Evolutionary conservation across 352 stramenopile species (phyloP).

Genomic region (Pythium scleroteichum): DNA sequence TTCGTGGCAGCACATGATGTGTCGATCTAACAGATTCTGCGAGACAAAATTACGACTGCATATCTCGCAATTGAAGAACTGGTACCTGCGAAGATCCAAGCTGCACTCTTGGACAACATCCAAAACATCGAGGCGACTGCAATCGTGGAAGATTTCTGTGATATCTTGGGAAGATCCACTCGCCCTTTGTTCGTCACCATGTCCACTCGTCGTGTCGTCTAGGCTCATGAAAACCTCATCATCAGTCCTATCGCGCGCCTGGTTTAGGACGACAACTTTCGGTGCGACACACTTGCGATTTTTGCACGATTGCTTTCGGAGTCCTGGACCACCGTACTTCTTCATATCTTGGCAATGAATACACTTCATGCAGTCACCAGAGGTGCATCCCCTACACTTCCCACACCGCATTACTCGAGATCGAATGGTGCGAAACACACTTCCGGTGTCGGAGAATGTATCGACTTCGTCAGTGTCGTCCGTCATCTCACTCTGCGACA

Average conservation of each 20-base stretch:
- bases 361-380: conserved; percentile 77
- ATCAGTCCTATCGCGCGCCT: conserved; percentile 45
- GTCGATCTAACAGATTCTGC: conserved; percentile 51
- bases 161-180: conserved; percentile 10
- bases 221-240: too few species aligned
- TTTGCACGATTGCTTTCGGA: conserved; percentile 84
- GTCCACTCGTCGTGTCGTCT: conserved; percentile 34
- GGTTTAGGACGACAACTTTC: conserved; percentile 72
- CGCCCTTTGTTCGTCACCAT: background rate
- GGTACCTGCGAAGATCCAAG: conserved; percentile 49
- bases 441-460: conserved; percentile 37
- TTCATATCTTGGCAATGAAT: conserved; percentile 83
- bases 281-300: conserved; percentile 70
- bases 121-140: conserved; percentile 26
- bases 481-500: conserved; percentile 1
- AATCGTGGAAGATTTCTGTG: conserved; percentile 13
- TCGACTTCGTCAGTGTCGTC: conserved; percentile 27
- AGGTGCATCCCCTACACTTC: conserved; percentile 67
- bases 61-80: conserved; percentile 50
- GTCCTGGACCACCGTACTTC: conserved; percentile 78
- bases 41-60: conserved; percentile 55
- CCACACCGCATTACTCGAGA: conserved; percentile 77
- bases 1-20: conserved; percentile 24
- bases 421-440: conserved; percentile 39
- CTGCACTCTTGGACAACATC: conserved; percentile 60